Evolutionary conservation across 2,329 filamentous ascomycete species (phyloP).

Genomic region (Bipolaris gigantea): DNA sequence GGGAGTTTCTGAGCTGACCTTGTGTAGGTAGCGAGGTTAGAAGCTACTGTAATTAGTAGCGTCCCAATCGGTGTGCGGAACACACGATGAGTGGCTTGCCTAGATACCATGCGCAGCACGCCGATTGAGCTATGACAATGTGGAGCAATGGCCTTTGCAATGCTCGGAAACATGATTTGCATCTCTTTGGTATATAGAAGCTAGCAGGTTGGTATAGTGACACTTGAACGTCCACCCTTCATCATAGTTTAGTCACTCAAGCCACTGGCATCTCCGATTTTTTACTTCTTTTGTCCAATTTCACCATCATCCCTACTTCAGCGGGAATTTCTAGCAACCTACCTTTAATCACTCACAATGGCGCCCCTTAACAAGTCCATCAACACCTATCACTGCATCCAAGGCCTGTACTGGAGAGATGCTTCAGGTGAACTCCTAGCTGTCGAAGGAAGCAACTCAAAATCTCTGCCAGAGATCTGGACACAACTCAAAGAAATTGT

Average conservation of each 20-base stretch:
- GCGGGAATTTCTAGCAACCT: slow-evolving; percentile 3
- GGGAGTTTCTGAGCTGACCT: slow-evolving; percentile 6
- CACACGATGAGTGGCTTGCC: slow-evolving; percentile 19
- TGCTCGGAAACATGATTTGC: slow-evolving; percentile 14
- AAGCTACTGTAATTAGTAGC: slow-evolving; percentile 21
- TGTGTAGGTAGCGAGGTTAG: slow-evolving; percentile 27
- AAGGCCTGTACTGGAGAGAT: slow-evolving; percentile 35
- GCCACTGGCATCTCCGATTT: slow-evolving; percentile 8
- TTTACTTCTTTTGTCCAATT: slow-evolving; percentile 14
- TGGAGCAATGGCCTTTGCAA: slow-evolving; percentile 12
- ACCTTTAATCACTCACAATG: slow-evolving; percentile 22
- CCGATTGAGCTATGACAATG: slow-evolving; percentile 14
- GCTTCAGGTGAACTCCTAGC: slow-evolving; percentile 27
- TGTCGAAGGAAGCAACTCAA: slow-evolving; percentile 30
- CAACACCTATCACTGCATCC: slow-evolving; percentile 33
- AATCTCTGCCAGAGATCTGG: slow-evolving; percentile 24
- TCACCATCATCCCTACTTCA: slow-evolving; percentile 8
- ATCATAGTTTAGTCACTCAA: slow-evolving; percentile 9
- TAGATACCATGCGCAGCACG: slow-evolving; percentile 22
- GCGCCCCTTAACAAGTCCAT: slow-evolving; percentile 35
- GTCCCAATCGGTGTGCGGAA: slow-evolving; percentile 19
- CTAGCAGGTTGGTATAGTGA: slow-evolving; percentile 2
- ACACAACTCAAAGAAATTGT: slow-evolving; percentile 23
- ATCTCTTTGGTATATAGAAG: slow-evolving; percentile 26
- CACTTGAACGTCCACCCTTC: slow-evolving; percentile 10